Base-by-base conservation (phyloP, 2,329 filamentous ascomycete genomes). In the Zarea fungicola region DNA sequence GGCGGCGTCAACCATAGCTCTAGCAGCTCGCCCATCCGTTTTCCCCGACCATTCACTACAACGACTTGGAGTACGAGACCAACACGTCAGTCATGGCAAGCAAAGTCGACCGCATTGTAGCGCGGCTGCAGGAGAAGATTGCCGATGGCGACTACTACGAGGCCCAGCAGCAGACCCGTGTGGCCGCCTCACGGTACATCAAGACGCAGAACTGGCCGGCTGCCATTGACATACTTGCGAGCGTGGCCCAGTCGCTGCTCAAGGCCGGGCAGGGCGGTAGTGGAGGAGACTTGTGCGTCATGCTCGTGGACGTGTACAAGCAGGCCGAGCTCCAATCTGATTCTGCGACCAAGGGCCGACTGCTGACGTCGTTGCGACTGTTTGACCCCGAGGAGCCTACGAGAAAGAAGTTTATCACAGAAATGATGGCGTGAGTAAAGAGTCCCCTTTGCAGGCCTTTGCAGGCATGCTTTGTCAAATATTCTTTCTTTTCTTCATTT, bases 101-200 rank as follows among this genome's bases (percentile, higher is more conserved):
- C 60, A 69, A 70, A 55, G 67, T 69, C 56, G 65, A 70, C 36
- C 64, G 65, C 39, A 82, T 82, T 66, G 80, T 82, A 58, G 65
- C 74, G 50, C 76, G 79, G 22, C 84, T 96, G 66, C 87, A 92
- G 71, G 77, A 87, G 69, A 92, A 89, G 69, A 96, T 96, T 68
- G 77, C 82, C 57, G 89, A 95, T 68, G 92, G 91, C 62, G 85
- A 93, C 65, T 96, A 83, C 77, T 99, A 99, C 74, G 93, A 99
- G 78, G 93, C 93, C 51, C 92, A 97, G 72, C 93, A 99, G 70
- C 93, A 99, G 74, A 89, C 96, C 57, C 89, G 93, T 54, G 91
- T 96, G 48, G 92, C 96, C 58, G 91, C 91, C 53, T 86, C 89
- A 32, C 90, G 95, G 50, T 95, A 99, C 72, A 83, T 92, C 66